Conservation (phyloP, 1,284 basidiomycete genomes). For the Marasmius sp. region DNA sequence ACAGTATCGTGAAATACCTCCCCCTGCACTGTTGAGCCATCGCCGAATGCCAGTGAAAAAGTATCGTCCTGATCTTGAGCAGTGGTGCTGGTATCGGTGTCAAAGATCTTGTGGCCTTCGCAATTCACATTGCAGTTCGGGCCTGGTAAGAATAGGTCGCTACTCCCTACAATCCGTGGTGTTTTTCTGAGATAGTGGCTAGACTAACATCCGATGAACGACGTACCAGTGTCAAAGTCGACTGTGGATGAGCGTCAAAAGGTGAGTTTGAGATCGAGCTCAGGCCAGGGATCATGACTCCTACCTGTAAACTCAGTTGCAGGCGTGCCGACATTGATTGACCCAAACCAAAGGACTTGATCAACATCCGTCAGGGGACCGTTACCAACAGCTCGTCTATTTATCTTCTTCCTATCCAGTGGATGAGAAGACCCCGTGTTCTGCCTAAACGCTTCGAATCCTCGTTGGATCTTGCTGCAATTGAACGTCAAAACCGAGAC, state of each 20-base stretch:
- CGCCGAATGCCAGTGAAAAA: slow-evolving; percentile 28
- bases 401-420: slow-evolving; percentile 8
- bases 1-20: slow-evolving; percentile 33
- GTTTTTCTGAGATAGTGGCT: slow-evolving; percentile 4
- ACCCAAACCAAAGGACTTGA: slow-evolving; percentile 32
- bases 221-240: slow-evolving; percentile 43
- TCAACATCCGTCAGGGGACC: slow-evolving; percentile 31
- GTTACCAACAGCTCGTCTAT: slow-evolving; percentile 22
- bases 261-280: background rate
- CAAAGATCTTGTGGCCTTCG: slow-evolving; percentile 31
- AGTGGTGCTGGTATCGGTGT: slow-evolving; percentile 29
- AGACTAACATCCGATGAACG: background rate
- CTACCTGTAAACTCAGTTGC: slow-evolving; percentile 29
- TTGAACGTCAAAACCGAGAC: too few species aligned
- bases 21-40: slow-evolving; percentile 31
- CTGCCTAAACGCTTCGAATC: slow-evolving; percentile 33
- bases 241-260: slow-evolving; percentile 22
- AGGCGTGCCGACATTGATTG: slow-evolving; percentile 42
- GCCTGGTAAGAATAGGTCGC: slow-evolving; percentile 42
- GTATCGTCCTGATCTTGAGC: slow-evolving; percentile 20
- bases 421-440: slow-evolving; percentile 40
- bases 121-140: slow-evolving; percentile 35
- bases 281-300: background rate
- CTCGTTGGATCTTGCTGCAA: slow-evolving; percentile 34
- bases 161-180: slow-evolving; percentile 25